These are phyloP conservation scores for Geotrichum reessii DNA, from an alignment of 1,139 yeast genomes.

Conservation along the genomic window DNA sequence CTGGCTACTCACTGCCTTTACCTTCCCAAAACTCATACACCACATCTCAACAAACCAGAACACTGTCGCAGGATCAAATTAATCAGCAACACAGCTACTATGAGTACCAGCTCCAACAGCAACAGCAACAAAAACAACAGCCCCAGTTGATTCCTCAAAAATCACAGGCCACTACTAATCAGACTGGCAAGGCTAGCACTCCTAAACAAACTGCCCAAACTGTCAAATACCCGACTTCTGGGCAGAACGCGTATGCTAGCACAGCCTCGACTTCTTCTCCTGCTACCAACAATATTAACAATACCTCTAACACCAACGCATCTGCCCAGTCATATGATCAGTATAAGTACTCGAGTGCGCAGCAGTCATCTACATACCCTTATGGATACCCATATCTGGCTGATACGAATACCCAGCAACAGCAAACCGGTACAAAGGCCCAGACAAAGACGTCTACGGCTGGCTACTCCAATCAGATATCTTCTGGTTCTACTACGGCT, in stretches of 20 bases:
- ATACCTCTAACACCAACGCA: not conserved
- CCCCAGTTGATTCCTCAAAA: constrained; percentile 3
- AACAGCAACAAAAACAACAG: constrained; percentile 6
- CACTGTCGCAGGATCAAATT: not conserved
- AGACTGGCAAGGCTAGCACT: not conserved
- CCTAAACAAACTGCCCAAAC: not conserved
- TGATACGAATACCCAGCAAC: not conserved
- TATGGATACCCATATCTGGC: not conserved
- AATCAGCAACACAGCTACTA: not conserved
- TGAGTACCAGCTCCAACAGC: constrained; percentile 3
- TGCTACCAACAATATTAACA: not conserved
- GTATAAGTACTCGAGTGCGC: not conserved
- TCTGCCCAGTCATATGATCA: not conserved
- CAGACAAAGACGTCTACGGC: not conserved
- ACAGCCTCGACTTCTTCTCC: not conserved
- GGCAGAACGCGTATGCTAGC: not conserved
- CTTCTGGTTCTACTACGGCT: not conserved
- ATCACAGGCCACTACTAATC: not conserved
- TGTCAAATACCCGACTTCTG: not conserved
- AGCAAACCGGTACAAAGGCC: not conserved
- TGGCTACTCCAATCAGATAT: not conserved
- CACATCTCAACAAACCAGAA: not conserved
- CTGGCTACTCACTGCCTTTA: constrained; percentile 8
- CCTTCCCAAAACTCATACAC: constrained; percentile 11
- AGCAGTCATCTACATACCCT: not conserved